Conservation (phyloP, 345 rosid genomes). For the Cardamine resedifolia region DNA sequence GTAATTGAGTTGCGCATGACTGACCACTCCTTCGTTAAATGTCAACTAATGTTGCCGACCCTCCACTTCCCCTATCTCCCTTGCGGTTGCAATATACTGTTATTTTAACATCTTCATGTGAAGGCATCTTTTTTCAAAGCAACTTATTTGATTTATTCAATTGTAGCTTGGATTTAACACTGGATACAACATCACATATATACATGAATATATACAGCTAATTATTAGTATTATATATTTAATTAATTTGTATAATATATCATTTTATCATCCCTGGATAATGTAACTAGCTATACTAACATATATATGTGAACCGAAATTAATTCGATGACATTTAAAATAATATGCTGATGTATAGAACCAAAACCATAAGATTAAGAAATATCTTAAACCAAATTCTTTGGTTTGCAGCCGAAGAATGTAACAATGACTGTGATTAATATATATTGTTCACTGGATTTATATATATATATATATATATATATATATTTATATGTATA, state of each 20-base stretch:
- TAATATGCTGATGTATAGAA: neutral
- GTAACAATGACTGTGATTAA: neutral
- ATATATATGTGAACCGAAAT: too few species aligned
- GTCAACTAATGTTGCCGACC: slow-evolving; percentile 41
- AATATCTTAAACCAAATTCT: neutral
- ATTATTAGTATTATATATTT: too few species aligned
- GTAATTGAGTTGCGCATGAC: slow-evolving; percentile 32
- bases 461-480: too few species aligned
- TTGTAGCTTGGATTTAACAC: neutral
- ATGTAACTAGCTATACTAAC: neutral
- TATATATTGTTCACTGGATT: neutral
- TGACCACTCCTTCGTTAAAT: slow-evolving; percentile 33
- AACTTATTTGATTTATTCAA: slow-evolving; percentile 7
- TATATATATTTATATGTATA: neutral
- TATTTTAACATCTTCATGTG: neutral
- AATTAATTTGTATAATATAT: neutral
- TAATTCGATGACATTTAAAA: neutral
- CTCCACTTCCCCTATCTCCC: slow-evolving; percentile 34
- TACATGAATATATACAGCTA: neutral
- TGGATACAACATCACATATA: neutral
- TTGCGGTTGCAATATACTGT: neutral
- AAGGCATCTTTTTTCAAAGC: slow-evolving; percentile 3
- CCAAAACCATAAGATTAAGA: neutral
- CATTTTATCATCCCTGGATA: neutral
- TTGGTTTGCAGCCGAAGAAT: neutral